phyloP scores from a whole-genome alignment of 805 yeast species.

The Zygoascus biomembranicola region DNA sequence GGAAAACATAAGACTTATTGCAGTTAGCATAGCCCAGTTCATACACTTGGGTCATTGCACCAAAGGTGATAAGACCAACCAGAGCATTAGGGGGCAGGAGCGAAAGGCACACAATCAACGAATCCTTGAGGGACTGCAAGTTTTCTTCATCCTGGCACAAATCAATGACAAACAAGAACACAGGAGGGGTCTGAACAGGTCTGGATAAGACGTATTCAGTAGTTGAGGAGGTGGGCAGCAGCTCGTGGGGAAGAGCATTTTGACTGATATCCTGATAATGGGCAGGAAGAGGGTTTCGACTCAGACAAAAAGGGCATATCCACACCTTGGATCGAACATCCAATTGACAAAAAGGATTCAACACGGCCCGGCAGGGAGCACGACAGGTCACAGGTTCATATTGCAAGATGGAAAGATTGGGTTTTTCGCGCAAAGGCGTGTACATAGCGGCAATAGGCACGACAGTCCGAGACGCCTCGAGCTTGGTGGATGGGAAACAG shows the following conservation, averaged over 20 bases:
- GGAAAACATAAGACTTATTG: conserved; percentile 69
- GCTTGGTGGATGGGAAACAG: conserved; percentile 79
- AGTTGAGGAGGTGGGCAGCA: conserved; percentile 59
- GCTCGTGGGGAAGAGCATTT: conserved; percentile 78
- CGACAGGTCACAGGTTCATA: conserved; percentile 85
- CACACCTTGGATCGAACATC: conserved; percentile 71
- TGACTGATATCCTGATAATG: conserved; percentile 72
- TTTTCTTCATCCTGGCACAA: conserved; percentile 85
- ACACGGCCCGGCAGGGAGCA: conserved; percentile 69
- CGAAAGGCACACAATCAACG: conserved; percentile 65
- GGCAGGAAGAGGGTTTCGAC: conserved; percentile 75
- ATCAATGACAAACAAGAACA: conserved; percentile 79
- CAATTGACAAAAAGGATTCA: conserved; percentile 72
- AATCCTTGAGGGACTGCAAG: conserved; percentile 73
- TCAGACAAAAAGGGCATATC: conserved; percentile 78
- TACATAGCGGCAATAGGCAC: conserved; percentile 92
- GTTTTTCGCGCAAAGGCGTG: conserved; percentile 83
- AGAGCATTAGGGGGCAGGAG: conserved; percentile 84
- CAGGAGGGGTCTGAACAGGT: conserved; percentile 78
- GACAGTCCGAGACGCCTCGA: conserved; percentile 83
- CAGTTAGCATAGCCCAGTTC: conserved; percentile 65
- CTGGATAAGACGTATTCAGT: conserved; percentile 81
- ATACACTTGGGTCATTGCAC: conserved; percentile 84
- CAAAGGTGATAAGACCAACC: conserved; percentile 80
- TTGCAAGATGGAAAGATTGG: conserved; percentile 65